Evolutionary conservation across 2,329 filamentous ascomycete species (phyloP).

Genomic region (Ceratocystis alfenasii): DNA sequence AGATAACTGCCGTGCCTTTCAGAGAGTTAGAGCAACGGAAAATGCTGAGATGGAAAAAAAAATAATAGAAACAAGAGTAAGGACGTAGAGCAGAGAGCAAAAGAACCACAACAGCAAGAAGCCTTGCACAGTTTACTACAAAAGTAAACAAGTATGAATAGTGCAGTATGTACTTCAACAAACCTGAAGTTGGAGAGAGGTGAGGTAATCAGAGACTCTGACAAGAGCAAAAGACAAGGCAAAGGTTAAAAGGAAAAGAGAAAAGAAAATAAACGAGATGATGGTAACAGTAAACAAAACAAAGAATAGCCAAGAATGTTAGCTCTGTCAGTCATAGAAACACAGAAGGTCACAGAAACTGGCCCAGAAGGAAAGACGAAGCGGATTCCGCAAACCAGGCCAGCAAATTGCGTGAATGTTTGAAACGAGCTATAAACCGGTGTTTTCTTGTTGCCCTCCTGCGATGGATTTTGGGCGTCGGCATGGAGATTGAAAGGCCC

Average conservation of each 20-base stretch:
- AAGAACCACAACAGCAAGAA: neutral
- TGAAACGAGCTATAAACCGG: neutral
- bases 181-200: neutral
- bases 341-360: neutral
- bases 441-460: conserved; percentile 8
- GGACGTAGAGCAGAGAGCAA: neutral
- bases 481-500: conserved; percentile 5
- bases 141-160: neutral
- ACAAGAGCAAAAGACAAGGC: conserved; percentile 21
- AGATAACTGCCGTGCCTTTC: neutral
- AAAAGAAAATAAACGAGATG: conserved; percentile 16
- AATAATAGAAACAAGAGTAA: neutral
- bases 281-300: conserved; percentile 20
- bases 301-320: conserved; percentile 2
- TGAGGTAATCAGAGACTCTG: conserved; percentile 2
- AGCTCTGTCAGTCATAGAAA: neutral
- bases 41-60: too few relatives aligned
- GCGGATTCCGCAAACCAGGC: neutral
- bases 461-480: conserved; percentile 5
- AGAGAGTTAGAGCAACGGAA: neutral
- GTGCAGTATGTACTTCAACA: neutral
- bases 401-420: neutral
- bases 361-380: neutral
- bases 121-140: neutral
- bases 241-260: conserved; percentile 13